A percentile compares a stretch with the other conserved stretches of the same genome.
These are phyloP conservation scores for Kazachstania kunashirensis DNA, from an alignment of 805 yeast genomes.

Conservation along the genomic window DNA sequence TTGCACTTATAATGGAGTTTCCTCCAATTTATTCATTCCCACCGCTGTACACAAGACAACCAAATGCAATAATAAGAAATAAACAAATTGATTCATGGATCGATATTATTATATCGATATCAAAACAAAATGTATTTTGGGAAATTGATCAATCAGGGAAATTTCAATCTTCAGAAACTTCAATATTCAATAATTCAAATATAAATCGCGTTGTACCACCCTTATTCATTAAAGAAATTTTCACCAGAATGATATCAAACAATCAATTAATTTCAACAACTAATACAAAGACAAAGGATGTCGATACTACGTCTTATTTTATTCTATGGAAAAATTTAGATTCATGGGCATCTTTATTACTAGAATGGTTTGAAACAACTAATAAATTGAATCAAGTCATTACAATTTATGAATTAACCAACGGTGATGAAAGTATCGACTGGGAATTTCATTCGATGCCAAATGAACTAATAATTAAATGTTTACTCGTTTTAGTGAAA, in stretches of 20 bases:
- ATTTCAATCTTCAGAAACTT: conserved; percentile 1
- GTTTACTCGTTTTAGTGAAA: conserved; percentile 49
- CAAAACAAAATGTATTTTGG: conserved; percentile 50
- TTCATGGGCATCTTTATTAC: conserved; percentile 53
- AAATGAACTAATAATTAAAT: conserved; percentile 40
- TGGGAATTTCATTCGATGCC: conserved; percentile 61
- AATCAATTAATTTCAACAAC: conserved; percentile 45
- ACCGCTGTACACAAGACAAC: conserved; percentile 85
- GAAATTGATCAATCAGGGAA: conserved; percentile 32
- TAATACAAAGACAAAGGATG: background rate
- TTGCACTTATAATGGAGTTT: too few species aligned
- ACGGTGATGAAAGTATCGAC: conserved; percentile 47
- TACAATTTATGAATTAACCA: conserved; percentile 71
- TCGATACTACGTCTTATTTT: conserved; percentile 25
- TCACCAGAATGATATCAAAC: conserved; percentile 44
- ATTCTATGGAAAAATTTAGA: conserved; percentile 64
- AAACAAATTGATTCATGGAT: conserved; percentile 79
- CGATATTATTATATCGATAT: conserved; percentile 49
- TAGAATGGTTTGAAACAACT: conserved; percentile 64
- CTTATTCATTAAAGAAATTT: conserved; percentile 46
- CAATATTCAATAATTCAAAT: conserved; percentile 40
- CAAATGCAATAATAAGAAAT: conserved; percentile 65
- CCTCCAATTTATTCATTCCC: conserved; percentile 69
- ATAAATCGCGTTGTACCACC: conserved; percentile 47
- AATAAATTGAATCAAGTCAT: conserved; percentile 72